These are phyloP conservation scores for Teunomyces atbi DNA, from an alignment of 805 yeast species.

Conservation along the genomic window DNA sequence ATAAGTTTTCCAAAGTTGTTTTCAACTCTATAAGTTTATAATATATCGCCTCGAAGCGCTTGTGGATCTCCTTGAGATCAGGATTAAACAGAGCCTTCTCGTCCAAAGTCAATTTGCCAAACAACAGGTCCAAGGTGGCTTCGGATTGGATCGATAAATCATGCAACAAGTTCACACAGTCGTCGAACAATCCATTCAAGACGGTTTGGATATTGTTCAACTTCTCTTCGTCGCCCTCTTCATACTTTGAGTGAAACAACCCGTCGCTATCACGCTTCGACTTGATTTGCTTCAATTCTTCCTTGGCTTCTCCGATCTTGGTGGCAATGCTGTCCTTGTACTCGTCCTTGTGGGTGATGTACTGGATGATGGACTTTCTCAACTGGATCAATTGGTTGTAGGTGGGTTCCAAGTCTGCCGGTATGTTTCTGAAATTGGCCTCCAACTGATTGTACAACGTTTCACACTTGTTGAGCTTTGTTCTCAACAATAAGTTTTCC, in stretches of 20 bases:
- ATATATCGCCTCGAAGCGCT: conserved; percentile 52
- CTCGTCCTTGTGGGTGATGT: conserved; percentile 19
- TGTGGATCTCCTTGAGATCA: conserved; percentile 9
- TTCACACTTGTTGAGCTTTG: conserved; percentile 64
- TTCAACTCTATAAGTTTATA: conserved; percentile 63
- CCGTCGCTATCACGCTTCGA: conserved; percentile 54
- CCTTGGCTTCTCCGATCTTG: conserved; percentile 20
- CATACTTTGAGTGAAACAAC: conserved; percentile 34
- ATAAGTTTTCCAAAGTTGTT: conserved; percentile 71
- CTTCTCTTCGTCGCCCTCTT: conserved; percentile 19
- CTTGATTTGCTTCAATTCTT: conserved; percentile 28
- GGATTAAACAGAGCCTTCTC: conserved; percentile 13
- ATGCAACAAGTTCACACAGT: conserved; percentile 69
- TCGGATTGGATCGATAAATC: conserved; percentile 57
- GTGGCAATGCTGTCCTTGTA: conserved; percentile 7
- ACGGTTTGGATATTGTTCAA: conserved; percentile 41
- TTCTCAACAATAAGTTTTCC: conserved; percentile 59
- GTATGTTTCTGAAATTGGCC: conserved; percentile 44
- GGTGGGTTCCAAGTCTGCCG: conserved; percentile 37
- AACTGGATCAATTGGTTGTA: conserved; percentile 62
- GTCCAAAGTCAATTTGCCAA: conserved; percentile 15
- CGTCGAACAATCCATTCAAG: conserved; percentile 75
- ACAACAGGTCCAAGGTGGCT: conserved; percentile 19
- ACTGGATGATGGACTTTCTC: conserved; percentile 56
- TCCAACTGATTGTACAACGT: conserved; percentile 57